Conservation (phyloP, 2,329 filamentous ascomycete genomes). For the Sclerotinia borealis region DNA sequence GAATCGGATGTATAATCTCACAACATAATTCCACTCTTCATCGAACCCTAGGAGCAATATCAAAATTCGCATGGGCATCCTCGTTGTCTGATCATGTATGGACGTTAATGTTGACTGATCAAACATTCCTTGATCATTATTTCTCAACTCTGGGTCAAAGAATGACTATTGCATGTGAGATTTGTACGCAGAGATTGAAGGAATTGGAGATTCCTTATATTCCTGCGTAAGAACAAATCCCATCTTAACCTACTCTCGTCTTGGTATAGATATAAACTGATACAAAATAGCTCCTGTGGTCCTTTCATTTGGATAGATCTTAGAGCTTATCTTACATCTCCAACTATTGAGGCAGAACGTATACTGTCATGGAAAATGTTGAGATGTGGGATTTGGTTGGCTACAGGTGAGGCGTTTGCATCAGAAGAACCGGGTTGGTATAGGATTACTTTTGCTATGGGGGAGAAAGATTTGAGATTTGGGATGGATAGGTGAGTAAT, state of each 20-base stretch:
- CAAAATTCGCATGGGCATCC: slow-evolving; percentile 17
- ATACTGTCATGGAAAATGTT: slow-evolving; percentile 14
- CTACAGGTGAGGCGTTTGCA: slow-evolving; percentile 16
- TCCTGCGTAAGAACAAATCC: neutral
- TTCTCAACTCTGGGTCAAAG: slow-evolving; percentile 2
- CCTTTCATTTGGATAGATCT: slow-evolving; percentile 18
- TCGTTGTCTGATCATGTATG: slow-evolving; percentile 14
- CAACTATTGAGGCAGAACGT: slow-evolving; percentile 12
- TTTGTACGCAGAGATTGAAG: slow-evolving; percentile 7
- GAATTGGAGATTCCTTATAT: slow-evolving; percentile 11
- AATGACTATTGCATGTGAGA: slow-evolving; percentile 11
- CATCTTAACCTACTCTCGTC: neutral
- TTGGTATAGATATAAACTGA: neutral
- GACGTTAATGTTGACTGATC: slow-evolving; percentile 13
- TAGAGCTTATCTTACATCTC: neutral
- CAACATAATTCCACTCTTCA: slow-evolving; percentile 14
- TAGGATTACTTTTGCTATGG: slow-evolving; percentile 15
- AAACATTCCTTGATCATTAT: slow-evolving; percentile 12
- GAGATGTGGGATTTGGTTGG: slow-evolving; percentile 16
- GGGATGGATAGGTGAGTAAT: slow-evolving; percentile 12
- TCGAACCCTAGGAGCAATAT: slow-evolving; percentile 6
- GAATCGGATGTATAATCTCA: slow-evolving; percentile 32
- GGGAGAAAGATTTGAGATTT: slow-evolving; percentile 14
- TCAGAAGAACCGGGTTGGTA: slow-evolving; percentile 14
- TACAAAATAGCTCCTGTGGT: slow-evolving; percentile 10